Evolutionary conservation across 768 basidiomycete species (phyloP).

Genomic region (Tephrocybe sp.): DNA sequence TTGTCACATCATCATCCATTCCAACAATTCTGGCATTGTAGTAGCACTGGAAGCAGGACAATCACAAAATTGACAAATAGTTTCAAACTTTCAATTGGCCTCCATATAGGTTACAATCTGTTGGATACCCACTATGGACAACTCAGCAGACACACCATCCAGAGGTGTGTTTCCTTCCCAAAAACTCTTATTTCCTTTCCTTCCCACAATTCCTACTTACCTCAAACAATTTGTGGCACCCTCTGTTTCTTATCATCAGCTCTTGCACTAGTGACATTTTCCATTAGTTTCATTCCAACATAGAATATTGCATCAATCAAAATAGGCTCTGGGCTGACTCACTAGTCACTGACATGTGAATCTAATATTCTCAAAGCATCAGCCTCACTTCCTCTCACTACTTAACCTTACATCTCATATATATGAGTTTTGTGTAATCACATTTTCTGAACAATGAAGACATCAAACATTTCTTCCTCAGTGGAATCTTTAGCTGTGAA

Average conservation of each 20-base stretch:
- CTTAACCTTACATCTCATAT: too few species aligned
- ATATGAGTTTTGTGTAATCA: too few species aligned
- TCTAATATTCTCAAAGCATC: too few species aligned
- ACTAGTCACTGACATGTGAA: too few species aligned
- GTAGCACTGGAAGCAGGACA: slow-evolving; percentile 21
- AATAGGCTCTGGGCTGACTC: too few species aligned
- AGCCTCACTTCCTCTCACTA: too few species aligned
- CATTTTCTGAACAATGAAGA: too few species aligned
- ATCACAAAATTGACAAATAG: slow-evolving; percentile 26
- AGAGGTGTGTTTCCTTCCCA: slow-evolving; percentile 11
- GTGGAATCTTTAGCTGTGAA: too few species aligned
- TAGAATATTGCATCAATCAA: too few species aligned
- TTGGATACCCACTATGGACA: slow-evolving; percentile 24
- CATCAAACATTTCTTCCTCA: too few species aligned
- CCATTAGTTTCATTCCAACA: neutral
- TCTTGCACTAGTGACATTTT: neutral
- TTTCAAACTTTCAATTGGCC: slow-evolving; percentile 19
- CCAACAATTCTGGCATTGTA: slow-evolving; percentile 36
- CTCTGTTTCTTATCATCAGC: neutral
- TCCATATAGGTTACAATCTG: slow-evolving; percentile 23
- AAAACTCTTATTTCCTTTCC: neutral
- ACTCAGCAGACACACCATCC: slow-evolving; percentile 17
- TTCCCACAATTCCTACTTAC: neutral
- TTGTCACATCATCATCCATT: slow-evolving; percentile 29
- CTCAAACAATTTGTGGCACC: neutral